These are phyloP conservation scores for Boletus sp. DNA, from an alignment of 1,284 basidiomycete genomes.

Conservation along the genomic window DNA sequence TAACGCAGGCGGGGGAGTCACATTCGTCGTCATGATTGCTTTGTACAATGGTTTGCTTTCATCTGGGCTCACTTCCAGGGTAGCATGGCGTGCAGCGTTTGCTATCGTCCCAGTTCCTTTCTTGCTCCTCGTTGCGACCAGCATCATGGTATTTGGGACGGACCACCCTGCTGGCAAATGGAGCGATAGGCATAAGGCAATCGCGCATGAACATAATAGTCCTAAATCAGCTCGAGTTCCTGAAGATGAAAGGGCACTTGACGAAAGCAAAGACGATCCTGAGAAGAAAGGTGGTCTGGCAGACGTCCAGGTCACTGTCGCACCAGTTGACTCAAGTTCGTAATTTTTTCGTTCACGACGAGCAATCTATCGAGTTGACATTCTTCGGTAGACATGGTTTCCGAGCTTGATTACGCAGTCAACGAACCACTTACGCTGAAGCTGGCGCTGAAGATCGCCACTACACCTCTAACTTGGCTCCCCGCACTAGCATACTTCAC, in stretches of 20 bases:
- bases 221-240: not conserved
- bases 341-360: not conserved
- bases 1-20: slow-evolving; percentile 49
- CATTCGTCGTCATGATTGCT: slow-evolving; percentile 59
- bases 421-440: slow-evolving; percentile 45
- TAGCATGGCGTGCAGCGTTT: slow-evolving; percentile 36
- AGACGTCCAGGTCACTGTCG: slow-evolving; percentile 26
- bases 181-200: slow-evolving; percentile 48
- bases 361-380: slow-evolving; percentile 28
- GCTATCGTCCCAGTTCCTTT: slow-evolving; percentile 54
- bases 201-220: not conserved
- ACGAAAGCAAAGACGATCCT: slow-evolving; percentile 8
- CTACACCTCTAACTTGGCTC: slow-evolving; percentile 56
- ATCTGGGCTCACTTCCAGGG: slow-evolving; percentile 40
- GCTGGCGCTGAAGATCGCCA: slow-evolving; percentile 36
- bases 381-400: not conserved
- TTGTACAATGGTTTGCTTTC: slow-evolving; percentile 44
- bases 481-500: slow-evolving; percentile 50
- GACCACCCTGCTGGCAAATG: slow-evolving; percentile 62
- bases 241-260: not conserved
- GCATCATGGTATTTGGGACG: slow-evolving; percentile 49
- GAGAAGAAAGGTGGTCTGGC: slow-evolving; percentile 17
- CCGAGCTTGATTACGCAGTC: slow-evolving; percentile 37
- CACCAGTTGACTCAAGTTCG: slow-evolving; percentile 19
- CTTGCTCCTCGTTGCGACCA: slow-evolving; percentile 43